Base-by-base conservation (phyloP, 1,284 basidiomycete genomes). In the Ganoderma lingzhi region DNA sequence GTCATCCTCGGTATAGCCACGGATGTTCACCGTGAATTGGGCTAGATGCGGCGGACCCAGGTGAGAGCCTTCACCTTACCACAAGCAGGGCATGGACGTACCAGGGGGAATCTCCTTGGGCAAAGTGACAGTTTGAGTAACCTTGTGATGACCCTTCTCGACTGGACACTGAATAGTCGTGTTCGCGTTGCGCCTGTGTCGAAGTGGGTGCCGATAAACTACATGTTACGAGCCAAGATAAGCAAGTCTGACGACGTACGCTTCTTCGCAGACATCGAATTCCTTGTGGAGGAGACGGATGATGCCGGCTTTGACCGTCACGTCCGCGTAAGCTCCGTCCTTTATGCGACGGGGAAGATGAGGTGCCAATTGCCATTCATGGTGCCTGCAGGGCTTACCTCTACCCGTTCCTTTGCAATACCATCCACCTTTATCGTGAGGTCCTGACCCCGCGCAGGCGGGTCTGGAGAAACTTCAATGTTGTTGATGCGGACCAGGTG, bases 181-280 rank as follows among this genome's bases (percentile, higher is more conserved):
- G 73, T 96, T 89, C 19, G 90, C 90, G 44, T 89, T 89, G 63
- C 86, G 86, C 65, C 93, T 92, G 63, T 53, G 64, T 67, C 17
- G 68, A 60, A 63, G 67, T 70, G 69, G 59, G 37, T 58, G 30
- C 19, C 19, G 56, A 44, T 32, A 69, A 61, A n/a, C 32, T 30
- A 37, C 23, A 19, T n/a, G 44, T 55, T 62, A 63, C 23, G 48
- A 59, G 63, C 23, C 48, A 51, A 23, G 48, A 51, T 51, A 28
- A n/a, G 19, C 17, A 58, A 35, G 28, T 17, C 28, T 30, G 32
- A 45, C 28, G 64, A 90, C 95, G 79, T 83, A 97, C 95, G 96
- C 95, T 82, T 98, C 96, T 70, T 96, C 88, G 78, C 96, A 98
- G 62, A 97, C 81, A 75, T 98, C 94, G 75, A 98, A 96, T 23